Base-by-base conservation (phyloP, 192 early-diverging fungal genomes). In the Kappamyces sp. region DNA sequence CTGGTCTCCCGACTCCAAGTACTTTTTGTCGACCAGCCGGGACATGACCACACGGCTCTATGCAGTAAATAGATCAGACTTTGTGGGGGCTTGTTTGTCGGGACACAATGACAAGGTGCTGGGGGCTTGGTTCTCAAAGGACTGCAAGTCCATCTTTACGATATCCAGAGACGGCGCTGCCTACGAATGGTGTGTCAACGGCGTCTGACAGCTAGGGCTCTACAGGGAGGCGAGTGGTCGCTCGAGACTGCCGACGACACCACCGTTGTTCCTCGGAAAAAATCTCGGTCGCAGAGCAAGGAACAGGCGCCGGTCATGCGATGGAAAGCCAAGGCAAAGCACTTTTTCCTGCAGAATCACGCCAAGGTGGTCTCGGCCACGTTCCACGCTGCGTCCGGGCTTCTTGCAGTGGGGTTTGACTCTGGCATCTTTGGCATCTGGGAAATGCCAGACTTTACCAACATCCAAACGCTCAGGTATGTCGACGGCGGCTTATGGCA, bases 381-480 rank as follows among this genome's bases (percentile, higher is more conserved):
- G 47, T 99, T 87, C 69, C 91, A 90, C 62, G 62, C 78, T 4
- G 55, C 68, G 0, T 81, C 85, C 5, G 78, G 80, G 13, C 74
- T 97, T 49, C 60, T 97, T 46, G 88, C 94, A 1, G 87, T 92
- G 47, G 97, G 95, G 4, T 95, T 98, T 64, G 78, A 80, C 49
- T 88, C 86, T 40, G 97, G 97, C 35, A 81, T 95, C 37, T 99
- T 99, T 84, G 97, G 95, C 1, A 87, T 99, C 44, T 99, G 94
- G 90, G 94, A 99, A 72, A 75, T 98, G 61, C 94, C 97, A 3
- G 85, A 86, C 49, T 96, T 98, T 60, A 91, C 68, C 60, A 87
- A 90, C 63, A 90, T 98, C 61, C 97, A 99, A 65, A 91, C 92
- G 31, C 72, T 99, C 31, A 94, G 87, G 88, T 90, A 79, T 61